Evolutionary conservation across 2,329 filamentous ascomycete species (phyloP).

Genomic region (Alternaria rosae): DNA sequence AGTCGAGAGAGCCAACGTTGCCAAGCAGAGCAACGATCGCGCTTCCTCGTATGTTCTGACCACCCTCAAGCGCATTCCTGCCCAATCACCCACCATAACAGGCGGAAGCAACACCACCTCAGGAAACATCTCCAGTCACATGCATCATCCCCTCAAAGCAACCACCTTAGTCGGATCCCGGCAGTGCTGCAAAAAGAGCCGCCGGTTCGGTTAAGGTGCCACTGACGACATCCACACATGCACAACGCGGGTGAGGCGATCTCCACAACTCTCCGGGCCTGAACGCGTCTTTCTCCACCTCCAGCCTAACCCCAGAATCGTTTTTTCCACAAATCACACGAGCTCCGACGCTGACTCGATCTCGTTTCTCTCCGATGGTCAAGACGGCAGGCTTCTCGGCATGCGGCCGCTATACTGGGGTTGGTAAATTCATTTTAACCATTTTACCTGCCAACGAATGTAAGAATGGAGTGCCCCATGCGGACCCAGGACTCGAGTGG

Average conservation of each 20-base stretch:
- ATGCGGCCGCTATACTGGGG: conserved; percentile 6
- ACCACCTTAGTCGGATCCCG: conserved; percentile 7
- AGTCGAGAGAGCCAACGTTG: background rate
- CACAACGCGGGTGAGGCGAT: conserved; percentile 20
- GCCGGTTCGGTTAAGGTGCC: conserved; percentile 10
- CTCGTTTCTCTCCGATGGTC: conserved; percentile 9
- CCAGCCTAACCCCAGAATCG: conserved; percentile 5
- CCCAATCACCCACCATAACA: background rate
- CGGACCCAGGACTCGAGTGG: conserved; percentile 17
- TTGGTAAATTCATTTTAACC: conserved; percentile 8
- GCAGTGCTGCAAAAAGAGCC: background rate
- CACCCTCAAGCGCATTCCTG: background rate
- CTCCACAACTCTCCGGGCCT: conserved; percentile 17
- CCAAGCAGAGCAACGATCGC: conserved; percentile 7
- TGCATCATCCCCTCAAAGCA: background rate
- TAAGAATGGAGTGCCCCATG: conserved; percentile 2
- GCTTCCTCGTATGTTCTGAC: background rate
- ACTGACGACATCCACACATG: conserved; percentile 14
- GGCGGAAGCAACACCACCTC: conserved; percentile 5
- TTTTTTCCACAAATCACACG: conserved; percentile 21
- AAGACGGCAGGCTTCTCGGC: conserved; percentile 4
- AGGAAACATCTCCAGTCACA: conserved; percentile 7
- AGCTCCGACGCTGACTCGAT: conserved; percentile 4
- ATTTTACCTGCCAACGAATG: conserved; percentile 11
- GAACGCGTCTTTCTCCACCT: conserved; percentile 8